Conservation (phyloP, 75 land plant genomes). For the Larix kaempferi region DNA sequence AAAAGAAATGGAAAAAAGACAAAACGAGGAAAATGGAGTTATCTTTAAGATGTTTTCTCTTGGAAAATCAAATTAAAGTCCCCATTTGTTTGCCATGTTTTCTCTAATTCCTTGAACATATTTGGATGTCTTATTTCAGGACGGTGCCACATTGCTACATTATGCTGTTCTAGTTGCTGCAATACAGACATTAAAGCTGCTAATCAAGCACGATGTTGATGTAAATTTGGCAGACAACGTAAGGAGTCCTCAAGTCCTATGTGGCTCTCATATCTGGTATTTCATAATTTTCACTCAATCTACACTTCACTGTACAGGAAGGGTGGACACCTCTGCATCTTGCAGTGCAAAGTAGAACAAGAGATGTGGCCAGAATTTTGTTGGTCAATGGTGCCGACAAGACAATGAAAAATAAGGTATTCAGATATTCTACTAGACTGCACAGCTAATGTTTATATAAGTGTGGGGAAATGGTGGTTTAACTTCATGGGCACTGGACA, state of each 20-base stretch:
- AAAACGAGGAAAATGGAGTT: neutral
- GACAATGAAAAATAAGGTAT: constrained; percentile 66
- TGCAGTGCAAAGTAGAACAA: constrained; percentile 69
- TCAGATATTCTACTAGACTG: neutral
- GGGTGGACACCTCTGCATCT: constrained; percentile 93
- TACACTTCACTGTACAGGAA: neutral
- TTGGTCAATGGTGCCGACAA: constrained; percentile 80
- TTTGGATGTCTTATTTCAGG: constrained; percentile 29
- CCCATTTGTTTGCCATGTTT: neutral
- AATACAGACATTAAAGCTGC: constrained; percentile 58
- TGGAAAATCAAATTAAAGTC: neutral
- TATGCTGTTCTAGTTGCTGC: constrained; percentile 88
- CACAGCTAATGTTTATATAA: neutral
- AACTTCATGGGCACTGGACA: neutral
- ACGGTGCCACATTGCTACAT: constrained; percentile 84
- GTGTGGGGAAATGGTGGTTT: neutral
- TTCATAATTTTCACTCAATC: neutral
- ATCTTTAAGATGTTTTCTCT: neutral
- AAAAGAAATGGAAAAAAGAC: neutral
- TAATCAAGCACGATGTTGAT: constrained; percentile 70
- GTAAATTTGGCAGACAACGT: constrained; percentile 80
- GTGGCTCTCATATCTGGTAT: neutral
- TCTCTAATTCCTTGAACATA: neutral
- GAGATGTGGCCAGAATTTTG: constrained; percentile 70
- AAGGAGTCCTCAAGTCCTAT: constrained; percentile 9